phyloP scores from a whole-genome alignment of 306 rosid species.

The Trifolium repens region DNA sequence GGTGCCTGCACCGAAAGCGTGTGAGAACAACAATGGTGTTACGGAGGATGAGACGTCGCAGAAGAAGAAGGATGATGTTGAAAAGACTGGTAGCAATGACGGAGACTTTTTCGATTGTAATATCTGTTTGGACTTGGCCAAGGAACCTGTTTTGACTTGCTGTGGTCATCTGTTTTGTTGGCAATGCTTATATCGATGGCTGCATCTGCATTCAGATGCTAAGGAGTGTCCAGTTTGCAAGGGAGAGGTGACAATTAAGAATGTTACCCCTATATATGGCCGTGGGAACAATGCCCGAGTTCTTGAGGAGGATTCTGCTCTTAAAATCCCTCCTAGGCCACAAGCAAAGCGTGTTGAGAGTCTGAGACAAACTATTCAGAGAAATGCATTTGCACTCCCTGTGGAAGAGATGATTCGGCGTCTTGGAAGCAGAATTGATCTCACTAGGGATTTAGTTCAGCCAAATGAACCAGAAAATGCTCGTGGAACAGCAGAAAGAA shows the following conservation, averaged over 20 bases:
- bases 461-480: slow-evolving; percentile 58
- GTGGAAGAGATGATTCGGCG: slow-evolving; percentile 92
- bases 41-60: slow-evolving; percentile 57
- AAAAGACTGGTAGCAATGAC: slow-evolving; percentile 65
- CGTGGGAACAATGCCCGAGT: slow-evolving; percentile 59
- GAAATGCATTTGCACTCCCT: slow-evolving; percentile 64
- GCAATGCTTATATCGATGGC: slow-evolving; percentile 89
- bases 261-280: slow-evolving; percentile 90
- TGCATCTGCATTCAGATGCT: slow-evolving; percentile 84
- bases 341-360: slow-evolving; percentile 90
- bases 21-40: slow-evolving; percentile 68
- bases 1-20: slow-evolving; percentile 60
- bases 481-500: slow-evolving; percentile 63
- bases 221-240: slow-evolving; percentile 96
- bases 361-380: slow-evolving; percentile 79
- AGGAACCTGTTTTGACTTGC: slow-evolving; percentile 93
- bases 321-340: slow-evolving; percentile 82
- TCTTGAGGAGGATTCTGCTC: slow-evolving; percentile 69
- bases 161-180: slow-evolving; percentile 98
- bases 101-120: slow-evolving; percentile 95
- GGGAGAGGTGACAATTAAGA: slow-evolving; percentile 81
- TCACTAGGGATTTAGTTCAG: slow-evolving; percentile 59
- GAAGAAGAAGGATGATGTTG: slow-evolving; percentile 70
- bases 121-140: slow-evolving; percentile 89
- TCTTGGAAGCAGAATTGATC: slow-evolving; percentile 80